These are phyloP conservation scores for Pseudogymnoascus sp. DNA, from an alignment of 2,329 filamentous ascomycete genomes.

Conservation along the genomic window DNA sequence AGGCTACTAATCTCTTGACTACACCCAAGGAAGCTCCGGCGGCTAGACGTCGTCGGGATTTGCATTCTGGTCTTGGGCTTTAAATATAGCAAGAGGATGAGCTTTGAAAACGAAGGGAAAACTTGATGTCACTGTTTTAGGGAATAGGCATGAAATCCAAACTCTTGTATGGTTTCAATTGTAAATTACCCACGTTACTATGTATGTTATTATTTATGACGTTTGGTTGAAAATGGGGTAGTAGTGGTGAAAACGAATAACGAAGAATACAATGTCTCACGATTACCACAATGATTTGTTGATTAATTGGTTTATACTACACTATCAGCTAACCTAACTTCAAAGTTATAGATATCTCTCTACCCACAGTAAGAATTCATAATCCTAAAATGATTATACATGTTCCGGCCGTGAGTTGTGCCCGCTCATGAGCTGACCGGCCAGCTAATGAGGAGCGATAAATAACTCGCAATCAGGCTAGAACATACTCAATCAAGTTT, in stretches of 20 bases:
- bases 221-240: background rate
- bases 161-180: background rate
- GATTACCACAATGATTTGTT: background rate
- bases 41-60: background rate
- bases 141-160: background rate
- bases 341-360: too few relatives aligned
- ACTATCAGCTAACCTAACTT: too few relatives aligned
- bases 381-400: too few relatives aligned
- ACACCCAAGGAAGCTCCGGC: background rate
- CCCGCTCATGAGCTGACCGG: too few relatives aligned
- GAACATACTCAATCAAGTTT: too few relatives aligned
- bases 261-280: background rate
- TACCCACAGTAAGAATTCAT: too few relatives aligned
- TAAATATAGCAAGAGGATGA: background rate
- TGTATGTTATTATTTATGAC: background rate
- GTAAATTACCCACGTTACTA: background rate
- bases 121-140: background rate
- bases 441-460: too few relatives aligned
- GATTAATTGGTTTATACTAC: too few relatives aligned
- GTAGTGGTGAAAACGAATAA: background rate
- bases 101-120: background rate
- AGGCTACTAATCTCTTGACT: slow-evolving; percentile 15
- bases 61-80: background rate
- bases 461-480: too few relatives aligned
- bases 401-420: too few relatives aligned